Conservation (phyloP, 495 filamentous ascomycete species). For the Xylaria bambusicola region DNA sequence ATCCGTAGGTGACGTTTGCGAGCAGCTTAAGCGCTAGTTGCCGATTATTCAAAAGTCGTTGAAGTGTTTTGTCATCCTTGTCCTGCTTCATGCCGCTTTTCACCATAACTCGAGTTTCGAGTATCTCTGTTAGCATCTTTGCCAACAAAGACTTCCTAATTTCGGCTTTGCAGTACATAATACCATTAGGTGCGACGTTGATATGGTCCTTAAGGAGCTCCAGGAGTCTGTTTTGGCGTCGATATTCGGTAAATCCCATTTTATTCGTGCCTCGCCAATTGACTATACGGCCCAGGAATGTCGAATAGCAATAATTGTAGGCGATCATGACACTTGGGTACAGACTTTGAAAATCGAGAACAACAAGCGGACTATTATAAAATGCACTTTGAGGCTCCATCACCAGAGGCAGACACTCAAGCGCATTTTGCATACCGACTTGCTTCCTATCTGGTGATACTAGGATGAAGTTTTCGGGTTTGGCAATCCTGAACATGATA, state of each 20-base stretch:
- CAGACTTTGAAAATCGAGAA: constrained; percentile 93
- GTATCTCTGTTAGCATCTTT: constrained; percentile 94
- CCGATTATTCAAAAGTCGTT: constrained; percentile 88
- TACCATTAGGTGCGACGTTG: constrained; percentile 93
- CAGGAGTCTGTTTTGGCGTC: constrained; percentile 70
- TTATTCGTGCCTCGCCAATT: constrained; percentile 90
- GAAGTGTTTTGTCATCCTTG: constrained; percentile 84
- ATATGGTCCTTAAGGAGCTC: constrained; percentile 81
- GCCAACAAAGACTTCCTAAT: constrained; percentile 89
- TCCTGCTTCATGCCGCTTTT: constrained; percentile 96
- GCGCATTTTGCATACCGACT: constrained; percentile 89
- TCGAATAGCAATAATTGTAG: constrained; percentile 99
- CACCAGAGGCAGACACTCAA: constrained; percentile 92
- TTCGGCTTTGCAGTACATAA: constrained; percentile 87
- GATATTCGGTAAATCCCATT: constrained; percentile 88
- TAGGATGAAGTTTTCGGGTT: constrained; percentile 91
- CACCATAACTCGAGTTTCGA: constrained; percentile 97
- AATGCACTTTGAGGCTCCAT: constrained; percentile 98
- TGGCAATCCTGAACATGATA: constrained; percentile 97
- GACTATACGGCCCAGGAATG: constrained; percentile 82
- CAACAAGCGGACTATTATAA: constrained; percentile 84
- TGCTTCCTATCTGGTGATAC: constrained; percentile 89
- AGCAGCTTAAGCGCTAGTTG: constrained; percentile 96
- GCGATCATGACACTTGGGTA: constrained; percentile 99
- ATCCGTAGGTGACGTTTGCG: constrained; percentile 97